Conservation (phyloP, 1,284 basidiomycete species). For the Phenoliferia sp. region DNA sequence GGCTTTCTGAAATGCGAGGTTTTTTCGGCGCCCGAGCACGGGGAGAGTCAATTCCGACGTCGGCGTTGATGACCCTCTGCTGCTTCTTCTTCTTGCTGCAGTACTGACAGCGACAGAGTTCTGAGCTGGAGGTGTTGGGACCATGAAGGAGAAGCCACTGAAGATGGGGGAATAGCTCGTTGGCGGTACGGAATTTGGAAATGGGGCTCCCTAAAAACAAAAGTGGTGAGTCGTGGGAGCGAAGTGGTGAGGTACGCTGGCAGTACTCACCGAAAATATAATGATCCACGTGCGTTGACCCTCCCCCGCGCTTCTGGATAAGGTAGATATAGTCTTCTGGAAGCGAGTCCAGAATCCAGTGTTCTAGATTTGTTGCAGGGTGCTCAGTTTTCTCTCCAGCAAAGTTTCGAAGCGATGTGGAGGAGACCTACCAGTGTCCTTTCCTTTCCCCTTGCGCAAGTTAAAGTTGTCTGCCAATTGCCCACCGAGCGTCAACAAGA, state of each 20-base stretch:
- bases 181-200: constrained; percentile 63
- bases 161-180: constrained; percentile 74
- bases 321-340: too few species aligned
- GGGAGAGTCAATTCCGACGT: not conserved
- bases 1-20: too few species aligned
- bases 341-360: too few species aligned
- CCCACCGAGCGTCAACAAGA: not conserved
- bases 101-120: constrained; percentile 69
- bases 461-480: constrained; percentile 38
- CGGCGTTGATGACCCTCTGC: not conserved
- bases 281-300: too few species aligned
- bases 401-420: too few species aligned
- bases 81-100: constrained; percentile 46
- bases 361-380: too few species aligned
- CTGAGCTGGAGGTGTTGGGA: constrained; percentile 46
- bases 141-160: constrained; percentile 64
- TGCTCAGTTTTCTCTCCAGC: too few species aligned
- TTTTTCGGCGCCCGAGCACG: too few species aligned
- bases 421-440: too few species aligned
- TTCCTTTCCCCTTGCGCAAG: too few species aligned
- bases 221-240: not conserved
- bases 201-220: constrained; percentile 49
- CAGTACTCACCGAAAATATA: too few species aligned
- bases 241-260: not conserved
- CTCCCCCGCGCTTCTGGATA: too few species aligned